A percentile compares a stretch with the other conserved stretches of the same genome.
Conservation (phyloP, 352 stramenopile species). For the Phytopythium vexans region DNA sequence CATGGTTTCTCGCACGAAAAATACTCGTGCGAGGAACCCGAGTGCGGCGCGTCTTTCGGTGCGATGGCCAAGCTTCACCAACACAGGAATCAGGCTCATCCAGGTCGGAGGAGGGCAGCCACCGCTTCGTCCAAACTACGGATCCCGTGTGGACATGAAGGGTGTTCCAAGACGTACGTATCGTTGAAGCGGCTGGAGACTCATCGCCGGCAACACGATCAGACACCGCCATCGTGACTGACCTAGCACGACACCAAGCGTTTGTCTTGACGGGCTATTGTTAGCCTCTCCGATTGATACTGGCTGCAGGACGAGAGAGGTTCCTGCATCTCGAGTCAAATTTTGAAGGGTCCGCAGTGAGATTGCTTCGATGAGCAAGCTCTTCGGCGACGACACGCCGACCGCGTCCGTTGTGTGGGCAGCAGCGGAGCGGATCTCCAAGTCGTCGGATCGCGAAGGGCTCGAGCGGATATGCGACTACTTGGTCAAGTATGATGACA, state of each 20-base stretch:
- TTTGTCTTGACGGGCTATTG: background rate
- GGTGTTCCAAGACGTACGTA: slow-evolving; percentile 38
- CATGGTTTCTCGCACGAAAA: slow-evolving; percentile 24
- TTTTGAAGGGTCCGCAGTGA: background rate
- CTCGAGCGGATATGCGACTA: slow-evolving; percentile 61
- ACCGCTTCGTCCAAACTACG: background rate
- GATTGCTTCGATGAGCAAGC: slow-evolving; percentile 12
- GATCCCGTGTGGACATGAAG: slow-evolving; percentile 21
- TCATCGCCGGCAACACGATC: slow-evolving; percentile 21
- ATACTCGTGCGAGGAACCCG: slow-evolving; percentile 20
- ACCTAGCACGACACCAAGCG: too few species aligned
- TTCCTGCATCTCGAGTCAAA: background rate
- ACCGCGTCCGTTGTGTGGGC: slow-evolving; percentile 45
- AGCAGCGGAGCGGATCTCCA: slow-evolving; percentile 55
- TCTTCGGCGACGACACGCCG: slow-evolving; percentile 27
- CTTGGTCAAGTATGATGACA: slow-evolving; percentile 39
- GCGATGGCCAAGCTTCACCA: slow-evolving; percentile 20
- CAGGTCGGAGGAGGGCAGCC: background rate
- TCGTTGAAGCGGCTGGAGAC: slow-evolving; percentile 30
- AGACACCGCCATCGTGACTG: slow-evolving; percentile 3
- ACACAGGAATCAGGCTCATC: slow-evolving; percentile 21
- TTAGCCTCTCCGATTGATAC: background rate
- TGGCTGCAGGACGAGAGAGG: background rate
- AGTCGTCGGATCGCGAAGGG: slow-evolving; percentile 37
- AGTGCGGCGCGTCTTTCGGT: slow-evolving; percentile 30